Evolutionary conservation across 2,329 filamentous ascomycete genomes (phyloP).

Genomic region (Clonostachys sp.): DNA sequence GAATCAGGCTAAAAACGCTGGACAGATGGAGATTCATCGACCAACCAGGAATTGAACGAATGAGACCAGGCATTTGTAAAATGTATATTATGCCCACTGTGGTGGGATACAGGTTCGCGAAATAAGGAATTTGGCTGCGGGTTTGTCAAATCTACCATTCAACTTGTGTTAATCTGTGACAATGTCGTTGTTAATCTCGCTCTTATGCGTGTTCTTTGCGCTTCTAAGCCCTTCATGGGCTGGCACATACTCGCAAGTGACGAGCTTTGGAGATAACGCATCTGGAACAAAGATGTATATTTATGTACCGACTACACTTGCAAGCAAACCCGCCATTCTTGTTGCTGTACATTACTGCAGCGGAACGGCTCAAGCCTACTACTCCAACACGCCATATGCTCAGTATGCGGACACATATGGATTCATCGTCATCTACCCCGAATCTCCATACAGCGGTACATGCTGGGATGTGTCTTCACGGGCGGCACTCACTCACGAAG

Average conservation of each 20-base stretch:
- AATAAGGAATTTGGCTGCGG: too few relatives aligned
- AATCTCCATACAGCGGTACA: slow-evolving; percentile 40
- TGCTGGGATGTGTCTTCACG: slow-evolving; percentile 57
- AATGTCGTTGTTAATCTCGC: too few relatives aligned
- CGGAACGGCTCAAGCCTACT: slow-evolving; percentile 43
- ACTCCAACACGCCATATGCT: slow-evolving; percentile 41
- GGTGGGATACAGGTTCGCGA: too few relatives aligned
- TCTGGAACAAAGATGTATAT: slow-evolving; percentile 13
- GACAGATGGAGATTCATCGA: too few relatives aligned
- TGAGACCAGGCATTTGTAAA: too few relatives aligned
- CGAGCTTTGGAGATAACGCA: slow-evolving; percentile 6
- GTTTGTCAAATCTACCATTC: too few relatives aligned
- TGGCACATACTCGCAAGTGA: background rate
- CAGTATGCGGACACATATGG: slow-evolving; percentile 31
- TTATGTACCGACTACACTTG: slow-evolving; percentile 19
- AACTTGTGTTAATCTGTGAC: too few relatives aligned
- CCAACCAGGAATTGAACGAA: too few relatives aligned
- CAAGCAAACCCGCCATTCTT: slow-evolving; percentile 37
- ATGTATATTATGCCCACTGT: too few relatives aligned
- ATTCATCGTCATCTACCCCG: slow-evolving; percentile 49
- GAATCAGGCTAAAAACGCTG: too few relatives aligned
- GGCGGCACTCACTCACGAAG: slow-evolving; percentile 46
- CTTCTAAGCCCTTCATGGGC: too few relatives aligned
- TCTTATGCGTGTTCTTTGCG: too few relatives aligned
- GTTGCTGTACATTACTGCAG: slow-evolving; percentile 51